Evolutionary conservation across 1,284 basidiomycete species (phyloP), one percentile per base, ranked within the genome.

Genomic region (Ganoderma multipileum): DNA sequence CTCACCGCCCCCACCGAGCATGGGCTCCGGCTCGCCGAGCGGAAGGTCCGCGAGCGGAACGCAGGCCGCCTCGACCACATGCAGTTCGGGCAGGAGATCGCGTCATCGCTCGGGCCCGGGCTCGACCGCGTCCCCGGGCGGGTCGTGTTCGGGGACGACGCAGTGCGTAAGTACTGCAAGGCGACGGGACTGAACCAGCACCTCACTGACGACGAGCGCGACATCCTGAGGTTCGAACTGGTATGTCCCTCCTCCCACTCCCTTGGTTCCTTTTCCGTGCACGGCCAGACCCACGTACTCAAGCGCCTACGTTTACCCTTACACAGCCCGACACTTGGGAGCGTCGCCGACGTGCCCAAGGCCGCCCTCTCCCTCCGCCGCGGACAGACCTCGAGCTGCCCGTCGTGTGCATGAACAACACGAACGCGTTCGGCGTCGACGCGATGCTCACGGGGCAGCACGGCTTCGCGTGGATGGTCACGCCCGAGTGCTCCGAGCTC

Each of bases 381-480:
- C 30, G 23, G 28, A 52, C 57, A 16, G 57, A 63, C 38, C 36
- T 54, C 42, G 58, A 61, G 52, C 55, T 57, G 23, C 69, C 69
- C 4, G 52, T 68, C 55, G 59, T 68, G 30, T 65, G 68, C 59
- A 36, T 68, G 62, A 57, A 65, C 44, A 39, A 60, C n/a, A 1
- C 20, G 9, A 64, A 63, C 39, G 59, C 63, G 8, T 60, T 33
- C 33, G 59, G 30, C 26, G 36, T 68, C 55, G 59, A 64, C 18
- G 36, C n/a, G 14, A 28, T 64, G 16, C 50, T 26, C 14, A 50
- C 60, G 1, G 64, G 65, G 16, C n/a, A n/a, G 30, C 61, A 67
- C 47, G 70, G 70, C 16, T 71, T 60, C 55, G 67, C 62, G 36
- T 71, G 68, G 65, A 64, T 71, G 58, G 42, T 60, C 54, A 52